phyloP scores from a whole-genome alignment of 495 filamentous ascomycete species.

The Sphaerosporella brunnea region DNA sequence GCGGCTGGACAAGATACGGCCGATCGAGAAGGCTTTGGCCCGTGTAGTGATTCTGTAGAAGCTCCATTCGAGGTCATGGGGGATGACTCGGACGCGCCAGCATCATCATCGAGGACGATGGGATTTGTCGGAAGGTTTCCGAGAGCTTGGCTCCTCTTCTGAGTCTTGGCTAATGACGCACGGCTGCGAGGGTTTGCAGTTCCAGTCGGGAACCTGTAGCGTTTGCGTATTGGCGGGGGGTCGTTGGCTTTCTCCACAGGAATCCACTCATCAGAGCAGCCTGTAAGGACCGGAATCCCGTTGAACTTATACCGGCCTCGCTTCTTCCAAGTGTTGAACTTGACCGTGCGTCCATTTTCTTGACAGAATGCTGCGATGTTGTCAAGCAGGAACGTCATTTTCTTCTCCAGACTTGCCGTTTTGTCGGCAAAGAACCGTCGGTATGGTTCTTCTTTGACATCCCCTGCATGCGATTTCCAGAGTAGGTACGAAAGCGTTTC shows the following conservation, averaged over 20 bases:
- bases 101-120: not conserved
- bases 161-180: not conserved
- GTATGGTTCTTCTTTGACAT: not conserved
- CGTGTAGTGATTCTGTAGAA: too few relatives aligned
- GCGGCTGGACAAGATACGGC: not conserved
- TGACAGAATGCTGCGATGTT: not conserved
- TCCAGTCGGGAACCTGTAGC: too few relatives aligned
- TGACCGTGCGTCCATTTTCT: not conserved
- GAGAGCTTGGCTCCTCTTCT: not conserved
- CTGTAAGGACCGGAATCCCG: not conserved
- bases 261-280: not conserved
- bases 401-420: not conserved
- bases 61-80: too few relatives aligned
- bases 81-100: not conserved
- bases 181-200: not conserved
- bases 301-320: not conserved
- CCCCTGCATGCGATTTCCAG: not conserved
- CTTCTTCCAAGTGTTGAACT: conserved; percentile 1
- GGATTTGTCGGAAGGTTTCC: not conserved
- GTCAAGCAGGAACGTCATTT: not conserved
- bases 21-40: not conserved
- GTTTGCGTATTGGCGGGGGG: too few relatives aligned
- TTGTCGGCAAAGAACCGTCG: not conserved
- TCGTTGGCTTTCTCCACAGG: not conserved
- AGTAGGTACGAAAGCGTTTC: not conserved